Base-by-base conservation (phyloP, 495 filamentous ascomycete genomes). In the Sporormia fimetaria region DNA sequence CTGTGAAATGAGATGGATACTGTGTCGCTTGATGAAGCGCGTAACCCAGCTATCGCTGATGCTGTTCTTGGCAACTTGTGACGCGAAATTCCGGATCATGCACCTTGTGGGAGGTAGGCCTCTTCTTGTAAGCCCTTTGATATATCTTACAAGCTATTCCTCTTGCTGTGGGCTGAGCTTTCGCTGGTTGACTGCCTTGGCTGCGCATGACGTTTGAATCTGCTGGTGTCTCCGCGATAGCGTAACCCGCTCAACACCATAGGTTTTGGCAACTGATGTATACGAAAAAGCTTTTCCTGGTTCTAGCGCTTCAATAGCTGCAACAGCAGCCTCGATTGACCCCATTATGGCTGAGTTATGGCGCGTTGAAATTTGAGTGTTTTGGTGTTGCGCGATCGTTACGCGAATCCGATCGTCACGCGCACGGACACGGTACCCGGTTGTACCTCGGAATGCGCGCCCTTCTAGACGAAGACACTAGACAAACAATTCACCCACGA, bases 41-140 rank as follows among this genome's bases (percentile, higher is more conserved):
- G 12, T 25, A 37, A 44, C 41, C 41, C 33, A 44, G 31, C n/a
- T 10, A 3, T 25, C 12, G 3, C 41, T 16, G n/a, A 30, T 4
- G 4, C 12, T 18, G 3, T 14, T 38, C 15, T 31, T 22, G 22
- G 34, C 42, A 9, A 44, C 23, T 5, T 21, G 3, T 3, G 33
- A 18, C 8, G 33, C 42, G 21, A 44, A 38, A 30, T 38, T 44
- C 22, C 16, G 33, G 16, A 44, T 38, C 25, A 38, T 37, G 4
- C 15, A 3, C 23, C 17, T 18, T 31, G 23, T 44, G 37, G 42
- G 22, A 21, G 33, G 33, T 20, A 44, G 24, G 26, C 5, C 4
- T 20, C 17, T 3, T 6, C 21, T 12, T n/a, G 21, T 37, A 20
- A 44, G 34, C n/a, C 16, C n/a, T 21, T 38, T 16, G 4, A 44